phyloP scores from a whole-genome alignment of 164 flowering plant species.

The Stephania cephalantha region DNA sequence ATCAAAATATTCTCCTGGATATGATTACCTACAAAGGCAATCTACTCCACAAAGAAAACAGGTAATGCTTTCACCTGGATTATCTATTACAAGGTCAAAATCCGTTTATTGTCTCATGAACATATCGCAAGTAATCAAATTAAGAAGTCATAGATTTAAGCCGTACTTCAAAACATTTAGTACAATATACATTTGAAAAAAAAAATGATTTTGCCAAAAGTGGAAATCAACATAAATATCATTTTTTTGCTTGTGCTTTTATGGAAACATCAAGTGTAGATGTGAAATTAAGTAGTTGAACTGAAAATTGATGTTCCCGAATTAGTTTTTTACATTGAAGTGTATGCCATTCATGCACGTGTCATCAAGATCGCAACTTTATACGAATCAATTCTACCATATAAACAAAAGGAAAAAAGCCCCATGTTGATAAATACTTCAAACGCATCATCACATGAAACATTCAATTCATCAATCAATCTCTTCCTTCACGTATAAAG shows the following conservation, averaged over 20 bases:
- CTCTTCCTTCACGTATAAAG: neutral
- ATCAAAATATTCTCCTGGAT: neutral
- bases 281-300: neutral
- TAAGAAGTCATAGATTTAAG: neutral
- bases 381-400: too few species aligned
- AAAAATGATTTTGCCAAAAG: neutral
- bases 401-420: too few species aligned
- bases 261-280: neutral
- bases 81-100: neutral
- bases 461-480: neutral
- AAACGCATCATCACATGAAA: too few species aligned
- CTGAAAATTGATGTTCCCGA: neutral
- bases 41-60: neutral
- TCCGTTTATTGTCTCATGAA: neutral
- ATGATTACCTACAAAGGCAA: neutral
- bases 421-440: too few species aligned
- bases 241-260: neutral
- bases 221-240: neutral
- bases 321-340: neutral
- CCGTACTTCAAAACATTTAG: neutral
- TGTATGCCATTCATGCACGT: neutral
- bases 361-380: neutral
- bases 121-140: neutral
- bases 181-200: too few species aligned
- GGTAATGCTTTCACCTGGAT: neutral